A percentile compares a stretch with the other conserved stretches of the same genome.
phyloP scores from a whole-genome alignment of 441 rosid genomes.

The Gossypium schwendimanii region DNA sequence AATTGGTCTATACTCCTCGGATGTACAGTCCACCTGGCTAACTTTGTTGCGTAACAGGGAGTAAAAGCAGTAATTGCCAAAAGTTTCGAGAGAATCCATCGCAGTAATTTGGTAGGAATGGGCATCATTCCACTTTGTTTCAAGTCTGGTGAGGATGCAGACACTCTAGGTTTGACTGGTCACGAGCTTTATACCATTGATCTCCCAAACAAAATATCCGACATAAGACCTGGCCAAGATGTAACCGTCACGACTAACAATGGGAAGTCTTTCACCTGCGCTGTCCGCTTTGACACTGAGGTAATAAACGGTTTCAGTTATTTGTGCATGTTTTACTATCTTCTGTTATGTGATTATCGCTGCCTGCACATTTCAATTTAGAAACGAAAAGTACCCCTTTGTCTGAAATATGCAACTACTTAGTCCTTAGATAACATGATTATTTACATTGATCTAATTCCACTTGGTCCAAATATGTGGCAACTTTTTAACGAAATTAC shows the following conservation, averaged over 20 bases:
- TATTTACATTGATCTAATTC: neutral
- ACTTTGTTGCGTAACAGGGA: slow-evolving; percentile 43
- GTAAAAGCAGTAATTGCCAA: slow-evolving; percentile 95
- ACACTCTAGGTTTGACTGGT: slow-evolving; percentile 77
- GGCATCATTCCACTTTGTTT: slow-evolving; percentile 90
- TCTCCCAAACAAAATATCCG: slow-evolving; percentile 65
- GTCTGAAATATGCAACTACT: neutral
- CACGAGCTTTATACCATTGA: slow-evolving; percentile 80
- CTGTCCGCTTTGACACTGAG: slow-evolving; percentile 94
- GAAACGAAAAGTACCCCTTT: neutral
- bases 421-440: neutral
- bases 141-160: slow-evolving; percentile 88
- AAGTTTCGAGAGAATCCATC: slow-evolving; percentile 96
- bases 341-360: neutral
- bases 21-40: neutral
- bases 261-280: slow-evolving; percentile 88
- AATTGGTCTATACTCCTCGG: neutral
- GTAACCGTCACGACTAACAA: slow-evolving; percentile 70
- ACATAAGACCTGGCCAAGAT: slow-evolving; percentile 93
- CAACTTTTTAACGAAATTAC: neutral
- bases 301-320: slow-evolving; percentile 27
- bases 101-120: slow-evolving; percentile 98
- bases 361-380: neutral
- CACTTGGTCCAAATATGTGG: too few relatives aligned
- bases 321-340: neutral